phyloP scores from a whole-genome alignment of 2,329 filamentous ascomycete genomes.

The Microascus cirrosus region DNA sequence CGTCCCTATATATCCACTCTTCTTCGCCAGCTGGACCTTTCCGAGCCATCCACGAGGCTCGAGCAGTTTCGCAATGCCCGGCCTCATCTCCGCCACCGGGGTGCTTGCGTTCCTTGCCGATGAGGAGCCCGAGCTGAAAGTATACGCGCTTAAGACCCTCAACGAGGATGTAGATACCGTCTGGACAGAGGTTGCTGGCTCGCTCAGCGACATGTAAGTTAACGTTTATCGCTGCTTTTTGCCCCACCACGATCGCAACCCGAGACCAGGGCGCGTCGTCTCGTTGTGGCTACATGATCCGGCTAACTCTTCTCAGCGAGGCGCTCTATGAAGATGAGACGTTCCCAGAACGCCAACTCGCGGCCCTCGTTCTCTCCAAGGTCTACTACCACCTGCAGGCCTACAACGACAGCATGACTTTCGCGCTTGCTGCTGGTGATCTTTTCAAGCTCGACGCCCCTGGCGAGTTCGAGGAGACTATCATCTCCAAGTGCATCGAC shows the following conservation, averaged over 20 bases:
- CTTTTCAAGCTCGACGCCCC: slow-evolving; percentile 86
- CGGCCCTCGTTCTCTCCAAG: slow-evolving; percentile 89
- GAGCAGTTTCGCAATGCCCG: slow-evolving; percentile 54
- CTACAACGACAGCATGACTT: slow-evolving; percentile 99
- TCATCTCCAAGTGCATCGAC: slow-evolving; percentile 96
- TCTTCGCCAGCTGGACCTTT: neutral
- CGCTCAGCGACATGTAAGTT: slow-evolving; percentile 80
- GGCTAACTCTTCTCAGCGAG: slow-evolving; percentile 50
- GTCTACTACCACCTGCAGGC: slow-evolving; percentile 98
- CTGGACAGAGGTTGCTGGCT: slow-evolving; percentile 93
- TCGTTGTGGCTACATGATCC: neutral
- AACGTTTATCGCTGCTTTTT: neutral
- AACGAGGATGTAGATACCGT: slow-evolving; percentile 95
- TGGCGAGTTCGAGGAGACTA: slow-evolving; percentile 96
- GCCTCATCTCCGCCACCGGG: slow-evolving; percentile 86
- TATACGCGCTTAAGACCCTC: slow-evolving; percentile 88
- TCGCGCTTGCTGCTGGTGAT: slow-evolving; percentile 88
- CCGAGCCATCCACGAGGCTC: neutral
- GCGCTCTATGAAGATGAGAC: slow-evolving; percentile 92
- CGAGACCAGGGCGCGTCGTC: neutral
- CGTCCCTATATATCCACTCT: neutral
- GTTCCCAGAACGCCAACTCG: slow-evolving; percentile 88
- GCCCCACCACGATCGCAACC: neutral
- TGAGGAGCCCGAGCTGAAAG: slow-evolving; percentile 85
- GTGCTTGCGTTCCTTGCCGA: slow-evolving; percentile 92